These are phyloP conservation scores for Hemerocallis citrina DNA, from an alignment of 106 monocot species.

Conservation along the genomic window DNA sequence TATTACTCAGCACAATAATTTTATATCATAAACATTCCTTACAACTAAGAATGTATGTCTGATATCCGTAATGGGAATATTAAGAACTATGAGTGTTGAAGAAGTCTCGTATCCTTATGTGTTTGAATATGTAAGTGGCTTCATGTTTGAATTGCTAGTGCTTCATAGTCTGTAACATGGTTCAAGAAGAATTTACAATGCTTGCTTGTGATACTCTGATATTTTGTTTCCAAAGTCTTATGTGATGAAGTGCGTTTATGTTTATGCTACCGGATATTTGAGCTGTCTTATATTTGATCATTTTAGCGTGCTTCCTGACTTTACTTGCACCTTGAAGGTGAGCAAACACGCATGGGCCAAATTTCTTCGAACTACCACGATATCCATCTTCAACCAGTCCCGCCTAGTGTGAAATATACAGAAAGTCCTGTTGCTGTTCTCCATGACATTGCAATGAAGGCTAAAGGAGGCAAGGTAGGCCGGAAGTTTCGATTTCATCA, in stretches of 20 bases:
- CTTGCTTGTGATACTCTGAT: not conserved
- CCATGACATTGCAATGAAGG: slow-evolving; percentile 58
- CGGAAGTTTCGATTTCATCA: not conserved
- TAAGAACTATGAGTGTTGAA: too few relatives aligned
- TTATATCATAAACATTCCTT: too few relatives aligned
- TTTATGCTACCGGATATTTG: not conserved
- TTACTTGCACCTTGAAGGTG: slow-evolving; percentile 34
- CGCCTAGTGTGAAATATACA: slow-evolving; percentile 18
- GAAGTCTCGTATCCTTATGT: too few relatives aligned
- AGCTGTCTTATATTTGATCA: not conserved
- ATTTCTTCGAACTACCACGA: slow-evolving; percentile 28
- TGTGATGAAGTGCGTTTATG: not conserved
- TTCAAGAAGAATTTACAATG: too few relatives aligned
- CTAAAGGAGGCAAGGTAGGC: slow-evolving; percentile 75
- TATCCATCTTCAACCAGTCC: slow-evolving; percentile 20
- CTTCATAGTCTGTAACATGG: too few relatives aligned
- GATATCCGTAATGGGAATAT: too few relatives aligned
- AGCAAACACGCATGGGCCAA: slow-evolving; percentile 22
- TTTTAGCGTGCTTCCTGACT: slow-evolving; percentile 4
- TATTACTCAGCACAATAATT: too few relatives aligned
- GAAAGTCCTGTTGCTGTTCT: slow-evolving; percentile 51
- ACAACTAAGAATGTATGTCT: too few relatives aligned
- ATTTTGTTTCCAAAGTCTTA: not conserved
- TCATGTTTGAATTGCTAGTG: too few relatives aligned
- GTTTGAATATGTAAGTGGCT: too few relatives aligned